Percentiles rank a stretch among this genome's conserved stretches.
Evolutionary conservation across 805 yeast species (phyloP).

Genomic region (Phaffomyces thermotolerans): DNA sequence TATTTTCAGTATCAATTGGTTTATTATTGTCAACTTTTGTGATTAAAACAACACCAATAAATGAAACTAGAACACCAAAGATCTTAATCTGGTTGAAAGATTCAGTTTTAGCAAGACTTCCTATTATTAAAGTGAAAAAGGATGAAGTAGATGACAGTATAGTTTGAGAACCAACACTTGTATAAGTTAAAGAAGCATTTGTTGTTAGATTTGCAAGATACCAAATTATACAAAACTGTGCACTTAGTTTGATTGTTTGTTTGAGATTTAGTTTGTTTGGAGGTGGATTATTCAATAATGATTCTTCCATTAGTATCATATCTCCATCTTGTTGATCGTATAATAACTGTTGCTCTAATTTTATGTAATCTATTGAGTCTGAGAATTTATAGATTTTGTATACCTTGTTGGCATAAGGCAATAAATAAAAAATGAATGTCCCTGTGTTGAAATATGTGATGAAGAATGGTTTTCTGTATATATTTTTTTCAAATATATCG

Average conservation of each 20-base stretch:
- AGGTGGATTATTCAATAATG: constrained; percentile 14
- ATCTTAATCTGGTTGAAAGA: constrained; percentile 56
- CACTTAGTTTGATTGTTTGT: constrained; percentile 69
- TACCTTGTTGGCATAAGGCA: constrained; percentile 42
- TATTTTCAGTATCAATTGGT: constrained; percentile 14
- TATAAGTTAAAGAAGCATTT: constrained; percentile 79
- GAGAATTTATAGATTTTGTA: constrained; percentile 22
- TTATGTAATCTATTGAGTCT: constrained; percentile 22
- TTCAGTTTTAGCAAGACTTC: constrained; percentile 68
- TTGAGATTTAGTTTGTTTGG: constrained; percentile 30
- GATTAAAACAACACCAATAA: constrained; percentile 73
- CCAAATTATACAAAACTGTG: constrained; percentile 85
- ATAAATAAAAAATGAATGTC: constrained; percentile 69
- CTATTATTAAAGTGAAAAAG: constrained; percentile 83
- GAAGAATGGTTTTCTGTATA: constrained; percentile 82
- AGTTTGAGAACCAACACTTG: constrained; percentile 92
- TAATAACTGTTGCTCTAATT: constrained; percentile 17
- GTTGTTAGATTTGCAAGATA: constrained; percentile 83
- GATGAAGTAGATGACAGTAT: constrained; percentile 88
- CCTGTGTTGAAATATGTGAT: constrained; percentile 90
- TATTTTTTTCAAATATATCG: constrained; percentile 58
- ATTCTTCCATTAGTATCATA: constrained; percentile 23
- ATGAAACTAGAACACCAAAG: constrained; percentile 61
- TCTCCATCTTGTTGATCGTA: constrained; percentile 2
- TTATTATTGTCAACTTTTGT: constrained; percentile 51